Evolutionary conservation across 2,329 filamentous ascomycete species (phyloP), one percentile per base, ranked within the genome.

Genomic region (Anthostomella pinea): DNA sequence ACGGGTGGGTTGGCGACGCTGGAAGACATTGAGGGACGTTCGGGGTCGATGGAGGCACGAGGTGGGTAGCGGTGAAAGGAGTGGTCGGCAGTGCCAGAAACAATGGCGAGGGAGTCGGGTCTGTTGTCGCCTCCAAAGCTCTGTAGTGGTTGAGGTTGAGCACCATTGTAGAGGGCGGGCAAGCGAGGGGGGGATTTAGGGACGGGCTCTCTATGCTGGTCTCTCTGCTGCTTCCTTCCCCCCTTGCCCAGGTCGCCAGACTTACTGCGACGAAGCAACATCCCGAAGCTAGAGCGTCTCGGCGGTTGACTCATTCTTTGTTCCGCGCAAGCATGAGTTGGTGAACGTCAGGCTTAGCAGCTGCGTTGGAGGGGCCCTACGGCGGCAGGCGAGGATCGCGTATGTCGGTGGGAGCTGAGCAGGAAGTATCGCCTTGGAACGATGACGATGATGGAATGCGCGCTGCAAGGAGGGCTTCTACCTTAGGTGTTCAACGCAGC

Each of bases 171-270:
- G 37, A 68, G 57, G 28, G 57, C 63, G 16, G 76, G 75, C 19
- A 80, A 67, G 50, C 74, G 75, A 39, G 82, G 82, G 38, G 81
- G 77, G 32, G 72, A 69, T 54, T 72, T 71, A 26, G 79, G 73
- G 24, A 81, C 69, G 43, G 68, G 59, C 38, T 72, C 67, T 40
- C 68, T 70, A 56, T 78, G 76, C 32, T 73, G 71, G 57, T 77
- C 72, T 34, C 52, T 68, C 38, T 60, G 65, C 58, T 63, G 75
- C 69, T 72, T 75, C 62, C 64, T 70, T 54, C 69, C 69, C 45
- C 64, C 66, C 39, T 66, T 68, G 13, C 61, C 60, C 15, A 77
- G 55, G 21, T 79, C 75, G 21, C 68, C 70, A 11, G 73, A 77
- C 57, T 77, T 78, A 46, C 69, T 68, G 43, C 75, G 72, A 52